These are phyloP conservation scores for Aspergillus jensenii DNA, from an alignment of 2,329 filamentous ascomycete genomes.

Conservation along the genomic window DNA sequence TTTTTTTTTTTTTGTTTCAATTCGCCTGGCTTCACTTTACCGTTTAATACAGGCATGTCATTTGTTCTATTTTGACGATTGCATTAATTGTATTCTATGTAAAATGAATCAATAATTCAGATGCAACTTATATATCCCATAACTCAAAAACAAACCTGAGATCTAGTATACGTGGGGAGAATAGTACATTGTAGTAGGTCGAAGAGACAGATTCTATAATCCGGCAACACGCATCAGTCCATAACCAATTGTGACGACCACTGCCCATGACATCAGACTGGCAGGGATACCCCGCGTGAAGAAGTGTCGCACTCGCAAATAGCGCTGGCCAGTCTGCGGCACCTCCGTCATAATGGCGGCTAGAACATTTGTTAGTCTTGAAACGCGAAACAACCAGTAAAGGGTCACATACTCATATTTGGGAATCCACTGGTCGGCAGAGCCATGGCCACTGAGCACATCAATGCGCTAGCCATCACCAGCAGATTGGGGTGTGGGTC, in stretches of 20 bases:
- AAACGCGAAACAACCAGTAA: background rate
- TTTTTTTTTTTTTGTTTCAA: background rate
- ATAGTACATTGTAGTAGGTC: background rate
- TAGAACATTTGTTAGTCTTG: constrained; percentile 36
- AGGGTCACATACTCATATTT: constrained; percentile 86
- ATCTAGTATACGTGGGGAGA: background rate
- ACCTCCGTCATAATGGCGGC: constrained; percentile 99
- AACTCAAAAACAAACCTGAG: background rate
- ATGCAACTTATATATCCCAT: background rate
- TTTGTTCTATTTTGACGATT: constrained; percentile 3
- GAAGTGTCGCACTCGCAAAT: constrained; percentile 90
- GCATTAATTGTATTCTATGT: constrained; percentile 10
- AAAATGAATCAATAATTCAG: background rate
- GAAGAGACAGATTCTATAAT: constrained; percentile 44
- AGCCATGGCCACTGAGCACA: constrained; percentile 98
- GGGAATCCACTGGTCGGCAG: constrained; percentile 95
- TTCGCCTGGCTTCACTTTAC: background rate
- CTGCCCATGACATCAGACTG: constrained; percentile 74
- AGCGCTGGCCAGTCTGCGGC: constrained; percentile 81
- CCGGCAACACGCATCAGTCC: constrained; percentile 78
- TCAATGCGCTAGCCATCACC: constrained; percentile 91
- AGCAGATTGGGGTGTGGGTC: constrained; percentile 90
- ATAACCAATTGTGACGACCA: constrained; percentile 88
- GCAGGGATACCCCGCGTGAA: constrained; percentile 89
- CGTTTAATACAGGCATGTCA: constrained; percentile 5